phyloP scores from a whole-genome alignment of 345 rosid species.

The Populus euphratica region DNA sequence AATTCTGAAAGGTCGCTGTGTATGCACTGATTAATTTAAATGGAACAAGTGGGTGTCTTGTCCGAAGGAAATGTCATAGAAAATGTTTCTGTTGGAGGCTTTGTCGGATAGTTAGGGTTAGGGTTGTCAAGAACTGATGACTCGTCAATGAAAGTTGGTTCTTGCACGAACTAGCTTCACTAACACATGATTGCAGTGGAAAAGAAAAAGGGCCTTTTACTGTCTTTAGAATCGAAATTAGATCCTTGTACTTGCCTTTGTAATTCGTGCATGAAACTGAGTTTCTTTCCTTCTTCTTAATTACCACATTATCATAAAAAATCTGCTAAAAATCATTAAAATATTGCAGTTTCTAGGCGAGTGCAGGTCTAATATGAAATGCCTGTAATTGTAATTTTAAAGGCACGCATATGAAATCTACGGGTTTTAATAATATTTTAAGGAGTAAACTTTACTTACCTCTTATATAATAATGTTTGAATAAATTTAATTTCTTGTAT shows the following conservation, averaged over 20 bases:
- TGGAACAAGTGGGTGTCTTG: not conserved
- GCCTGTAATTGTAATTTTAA: too few relatives aligned
- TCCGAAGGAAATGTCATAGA: not conserved
- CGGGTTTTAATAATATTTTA: too few relatives aligned
- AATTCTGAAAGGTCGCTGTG: not conserved
- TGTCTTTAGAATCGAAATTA: not conserved
- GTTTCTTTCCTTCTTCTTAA: too few relatives aligned
- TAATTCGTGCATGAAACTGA: not conserved
- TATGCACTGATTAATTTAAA: not conserved
- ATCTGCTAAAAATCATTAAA: too few relatives aligned
- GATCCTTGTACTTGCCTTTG: not conserved
- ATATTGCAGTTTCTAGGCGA: too few relatives aligned
- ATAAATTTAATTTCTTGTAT: too few relatives aligned
- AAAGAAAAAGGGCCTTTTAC: not conserved
- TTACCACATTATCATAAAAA: too few relatives aligned
- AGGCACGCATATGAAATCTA: too few relatives aligned
- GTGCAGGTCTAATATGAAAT: too few relatives aligned
- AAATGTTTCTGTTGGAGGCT: conserved; percentile 7
- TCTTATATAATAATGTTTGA: too few relatives aligned
- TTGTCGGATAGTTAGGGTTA: conserved; percentile 17
- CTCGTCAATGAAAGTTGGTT: conserved; percentile 12
- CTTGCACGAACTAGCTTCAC: conserved; percentile 18
- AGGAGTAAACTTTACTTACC: too few relatives aligned
- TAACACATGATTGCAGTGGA: conserved; percentile 1
- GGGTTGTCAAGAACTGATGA: not conserved